Evolutionary conservation across 352 stramenopile species (phyloP).

Genomic region (Globisporangium alternatum): DNA sequence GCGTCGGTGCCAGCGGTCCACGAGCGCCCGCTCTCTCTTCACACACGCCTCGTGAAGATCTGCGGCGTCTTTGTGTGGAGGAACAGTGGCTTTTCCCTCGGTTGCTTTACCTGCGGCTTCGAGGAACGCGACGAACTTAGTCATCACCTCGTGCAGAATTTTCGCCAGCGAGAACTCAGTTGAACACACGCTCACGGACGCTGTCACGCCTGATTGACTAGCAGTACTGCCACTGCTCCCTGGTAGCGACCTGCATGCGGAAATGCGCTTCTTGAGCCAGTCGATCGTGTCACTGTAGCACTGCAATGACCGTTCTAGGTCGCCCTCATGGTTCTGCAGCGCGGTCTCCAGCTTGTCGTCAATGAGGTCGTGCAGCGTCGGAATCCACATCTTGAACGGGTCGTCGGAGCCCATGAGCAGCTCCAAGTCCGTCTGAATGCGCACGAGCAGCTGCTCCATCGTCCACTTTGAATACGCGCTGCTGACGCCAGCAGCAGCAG

Average conservation of each 20-base stretch:
- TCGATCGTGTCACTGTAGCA: conserved; percentile 36
- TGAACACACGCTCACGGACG: conserved; percentile 24
- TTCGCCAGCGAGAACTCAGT: conserved; percentile 52
- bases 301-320: conserved; percentile 27
- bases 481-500: not conserved
- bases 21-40: not conserved
- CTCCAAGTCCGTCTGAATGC: conserved; percentile 30
- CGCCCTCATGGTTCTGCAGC: conserved; percentile 8
- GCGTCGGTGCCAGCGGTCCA: conserved; percentile 20
- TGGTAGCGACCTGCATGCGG: conserved; percentile 18
- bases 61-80: not conserved
- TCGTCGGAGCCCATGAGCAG: conserved; percentile 21
- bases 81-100: not conserved
- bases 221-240: not conserved
- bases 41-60: not conserved
- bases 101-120: not conserved
- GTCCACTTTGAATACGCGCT: conserved; percentile 44
- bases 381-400: conserved; percentile 23
- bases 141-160: conserved; percentile 43
- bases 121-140: conserved; percentile 23
- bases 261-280: conserved; percentile 49
- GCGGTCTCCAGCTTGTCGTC: conserved; percentile 21
- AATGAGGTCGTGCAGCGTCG: conserved; percentile 33
- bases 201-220: not conserved
- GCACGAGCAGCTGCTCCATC: conserved; percentile 38